Percentiles rank a stretch among this genome's conserved stretches.
Evolutionary conservation across 805 yeast genomes (phyloP).

Genomic region (Yamadazyma kitorensis): DNA sequence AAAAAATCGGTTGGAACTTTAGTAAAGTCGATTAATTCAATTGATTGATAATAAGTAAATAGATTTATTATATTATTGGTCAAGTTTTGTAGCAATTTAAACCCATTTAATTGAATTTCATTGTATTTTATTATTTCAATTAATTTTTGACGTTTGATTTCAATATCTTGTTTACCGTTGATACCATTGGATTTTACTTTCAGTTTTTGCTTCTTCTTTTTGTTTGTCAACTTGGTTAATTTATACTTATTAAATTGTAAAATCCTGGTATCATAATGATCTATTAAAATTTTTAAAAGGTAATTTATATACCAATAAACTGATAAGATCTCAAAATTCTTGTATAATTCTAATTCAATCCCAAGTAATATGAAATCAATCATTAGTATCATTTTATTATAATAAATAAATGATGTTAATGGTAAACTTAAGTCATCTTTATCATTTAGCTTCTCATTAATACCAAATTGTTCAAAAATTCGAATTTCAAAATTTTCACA

Average conservation of each 20-base stretch:
- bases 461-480: constrained; percentile 28
- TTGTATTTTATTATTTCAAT: constrained; percentile 3
- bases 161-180: constrained; percentile 8
- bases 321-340: constrained; percentile 62
- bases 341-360: constrained; percentile 70
- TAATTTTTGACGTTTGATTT: constrained; percentile 9
- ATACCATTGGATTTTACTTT: constrained; percentile 7
- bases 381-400: constrained; percentile 68
- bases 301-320: constrained; percentile 68
- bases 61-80: constrained; percentile 2
- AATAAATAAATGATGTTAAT: constrained; percentile 66
- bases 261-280: constrained; percentile 45
- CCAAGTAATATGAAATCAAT: constrained; percentile 68
- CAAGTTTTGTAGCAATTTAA: constrained; percentile 4
- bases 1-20: constrained; percentile 6
- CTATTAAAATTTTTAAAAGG: constrained; percentile 37
- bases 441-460: constrained; percentile 35
- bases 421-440: constrained; percentile 52
- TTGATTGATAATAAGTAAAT: constrained; percentile 8
- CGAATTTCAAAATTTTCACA: constrained; percentile 63
- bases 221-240: constrained; percentile 7
- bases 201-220: constrained; percentile 7
- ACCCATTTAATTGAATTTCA: constrained; percentile 6
- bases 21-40: constrained; percentile 4
- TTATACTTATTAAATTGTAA: constrained; percentile 12